Evolutionary conservation across 1,284 basidiomycete species (phyloP).

Genomic region (Apiotrichum veenhuisii): DNA sequence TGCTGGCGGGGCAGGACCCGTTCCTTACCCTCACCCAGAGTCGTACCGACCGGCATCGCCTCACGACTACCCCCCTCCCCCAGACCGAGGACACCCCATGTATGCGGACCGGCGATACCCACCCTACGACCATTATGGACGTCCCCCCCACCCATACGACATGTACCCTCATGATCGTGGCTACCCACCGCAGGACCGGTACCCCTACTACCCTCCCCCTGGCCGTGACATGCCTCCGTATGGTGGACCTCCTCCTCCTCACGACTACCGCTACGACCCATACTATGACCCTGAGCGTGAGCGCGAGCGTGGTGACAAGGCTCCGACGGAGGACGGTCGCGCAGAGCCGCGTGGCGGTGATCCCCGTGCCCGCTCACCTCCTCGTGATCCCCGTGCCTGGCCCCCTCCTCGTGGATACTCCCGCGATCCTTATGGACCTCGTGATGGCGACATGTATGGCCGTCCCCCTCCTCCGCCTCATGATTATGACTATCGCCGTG

Average conservation of each 20-base stretch:
- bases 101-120: conserved; percentile 12
- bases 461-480: not conserved
- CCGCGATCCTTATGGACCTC: conserved; percentile 8
- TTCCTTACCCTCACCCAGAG: conserved; percentile 13
- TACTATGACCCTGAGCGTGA: conserved; percentile 16
- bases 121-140: conserved; percentile 14
- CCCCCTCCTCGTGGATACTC: conserved; percentile 11
- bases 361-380: conserved; percentile 2
- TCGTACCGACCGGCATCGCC: conserved; percentile 18
- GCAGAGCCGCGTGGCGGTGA: not conserved
- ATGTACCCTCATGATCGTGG: conserved; percentile 9
- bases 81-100: conserved; percentile 2
- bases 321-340: not conserved
- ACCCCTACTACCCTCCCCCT: conserved; percentile 14
- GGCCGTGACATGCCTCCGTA: conserved; percentile 1
- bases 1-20: not conserved
- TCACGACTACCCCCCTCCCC: conserved; percentile 5
- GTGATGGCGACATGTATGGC: conserved; percentile 1
- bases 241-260: conserved; percentile 8
- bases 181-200: conserved; percentile 10
- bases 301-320: conserved; percentile 4
- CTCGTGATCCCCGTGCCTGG: conserved; percentile 6
- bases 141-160: conserved; percentile 16
- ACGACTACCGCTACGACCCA: conserved; percentile 18
- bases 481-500: too few relatives aligned